Evolutionary conservation across 176 grass and related monocot species (phyloP).

Genomic region (Bolboschoenus planiculmis): DNA sequence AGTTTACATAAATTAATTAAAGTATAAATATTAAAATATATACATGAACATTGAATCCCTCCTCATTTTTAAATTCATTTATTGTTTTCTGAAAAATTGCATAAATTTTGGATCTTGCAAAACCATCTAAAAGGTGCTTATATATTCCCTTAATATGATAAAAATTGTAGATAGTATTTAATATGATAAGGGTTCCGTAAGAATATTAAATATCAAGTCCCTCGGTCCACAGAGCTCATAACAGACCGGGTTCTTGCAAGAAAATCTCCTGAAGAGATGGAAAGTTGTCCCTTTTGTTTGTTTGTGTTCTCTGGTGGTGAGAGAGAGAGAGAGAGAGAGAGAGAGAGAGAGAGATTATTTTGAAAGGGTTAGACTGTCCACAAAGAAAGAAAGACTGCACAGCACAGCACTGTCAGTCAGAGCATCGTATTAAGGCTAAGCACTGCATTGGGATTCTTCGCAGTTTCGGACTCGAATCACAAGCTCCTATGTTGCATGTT

Average conservation of each 20-base stretch:
- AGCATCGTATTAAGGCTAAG: constrained; percentile 1
- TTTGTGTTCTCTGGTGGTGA: neutral
- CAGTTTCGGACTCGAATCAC: neutral
- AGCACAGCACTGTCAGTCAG: neutral
- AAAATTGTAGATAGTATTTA: too few relatives aligned
- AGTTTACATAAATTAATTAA: too few relatives aligned
- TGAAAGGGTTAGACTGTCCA: neutral
- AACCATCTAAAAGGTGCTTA: too few relatives aligned
- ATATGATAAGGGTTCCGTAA: too few relatives aligned
- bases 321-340: neutral
- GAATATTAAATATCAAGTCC: neutral
- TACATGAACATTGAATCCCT: too few relatives aligned
- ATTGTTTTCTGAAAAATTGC: too few relatives aligned
- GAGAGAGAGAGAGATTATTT: neutral
- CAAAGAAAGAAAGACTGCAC: constrained; percentile 7
- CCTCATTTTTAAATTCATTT: too few relatives aligned
- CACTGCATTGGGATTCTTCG: constrained; percentile 18
- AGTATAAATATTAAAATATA: too few relatives aligned
- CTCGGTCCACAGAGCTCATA: neutral
- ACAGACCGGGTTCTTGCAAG: neutral
- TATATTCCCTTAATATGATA: too few relatives aligned
- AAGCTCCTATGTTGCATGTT: constrained; percentile 5
- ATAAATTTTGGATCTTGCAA: too few relatives aligned
- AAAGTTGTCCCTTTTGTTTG: constrained; percentile 8
- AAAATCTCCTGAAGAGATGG: neutral